Evolutionary conservation across 192 early-diverging fungal species (phyloP), one percentile per base, ranked within the genome.

Genomic region (Backusella tarrabulga): DNA sequence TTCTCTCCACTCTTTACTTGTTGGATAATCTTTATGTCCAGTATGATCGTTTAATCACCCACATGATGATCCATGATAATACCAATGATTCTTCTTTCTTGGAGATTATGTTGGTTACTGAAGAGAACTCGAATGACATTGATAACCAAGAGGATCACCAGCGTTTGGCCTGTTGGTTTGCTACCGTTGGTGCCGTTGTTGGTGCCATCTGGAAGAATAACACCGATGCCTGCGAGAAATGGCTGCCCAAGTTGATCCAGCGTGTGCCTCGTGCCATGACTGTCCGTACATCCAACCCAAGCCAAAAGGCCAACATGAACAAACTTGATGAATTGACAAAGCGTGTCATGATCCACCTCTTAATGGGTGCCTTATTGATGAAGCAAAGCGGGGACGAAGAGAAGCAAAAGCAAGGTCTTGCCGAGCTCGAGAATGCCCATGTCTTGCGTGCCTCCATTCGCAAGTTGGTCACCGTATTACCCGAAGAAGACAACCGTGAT

Each of bases 151-250:
- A 63, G 11, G 73, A 67, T 7, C 56, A 74, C 0, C 38, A 60
- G 14, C 73, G 36, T 40, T 36, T 71, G 14, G 40, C 63, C 2
- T 70, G 70, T 15, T 80, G 79, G 79, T 76, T 71, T 66, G 74
- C 79, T 14, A 50, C 74, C 23, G 56, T 76, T 3, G 79, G 79
- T 14, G 75, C 75, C 29, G 67, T 69, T 15, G 60, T 80, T 0
- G 79, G 76, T 44, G 60, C 75, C 54, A 44, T 80, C 34, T 76
- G 79, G 79, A 76, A 60, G n/a, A 69, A 40, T 23, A 73, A 80
- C 11, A 19, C 52, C 0, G 41, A 72, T 4, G 29, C 35, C 7
- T 72, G 66, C 5, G 72, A 79, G 12, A 29, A 40, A 41, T 70
- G 68, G 68, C 15, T 38, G 8, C 15, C 35, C 36, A 70, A 21